Base-by-base conservation (phyloP, 805 yeast genomes). In the Cyberlindnera maclurae region DNA sequence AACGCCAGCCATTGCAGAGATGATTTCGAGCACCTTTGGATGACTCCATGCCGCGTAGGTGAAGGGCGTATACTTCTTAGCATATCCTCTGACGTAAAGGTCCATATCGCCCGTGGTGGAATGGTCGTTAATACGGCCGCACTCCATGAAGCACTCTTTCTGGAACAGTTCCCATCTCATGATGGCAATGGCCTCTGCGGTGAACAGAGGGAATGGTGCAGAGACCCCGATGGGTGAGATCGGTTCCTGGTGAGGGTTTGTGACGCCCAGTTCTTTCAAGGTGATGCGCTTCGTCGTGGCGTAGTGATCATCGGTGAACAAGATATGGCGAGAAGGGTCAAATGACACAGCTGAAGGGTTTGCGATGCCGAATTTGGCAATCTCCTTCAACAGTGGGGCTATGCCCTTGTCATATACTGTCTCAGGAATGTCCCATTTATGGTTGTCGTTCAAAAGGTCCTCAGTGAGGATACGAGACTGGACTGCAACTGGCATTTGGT, bases 121-220 rank as follows among this genome's bases (percentile, higher is more conserved):
- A 39, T 54, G 56, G 44, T 57, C 58, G 16, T 64, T 59, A 36
- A 55, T 48, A 41, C 79, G 60, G 20, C 72, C 76, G 53, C 65
- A 66, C 37, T 65, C 59, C 42, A 60, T 39, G 41, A 74, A 70
- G 6, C 63, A 55, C 34, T 73, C 75, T 43, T 69, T 68, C 31
- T 62, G 54, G 50, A 75, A 63, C 30, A 73, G 52, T 51, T 77
- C 82, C 44, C 69, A 68, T 56, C 72, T 70, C 81, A 77, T 75
- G 34, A 77, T 68, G 30, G 67, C 68, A 39, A 74, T 61, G 2
- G 82, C 81, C 47, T 76, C 81, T 24, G 73, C 72, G 2, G 79
- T 74, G 58, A 77, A 77, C 33, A 77, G 60, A 4, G 79, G 79
- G 55, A 77, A 77, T 2, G 82, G 79, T 39, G 71, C 77, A 38